Percentiles rank a stretch among this genome's conserved stretches.
Conservation (phyloP, 306 rosid genomes). For the Trichosanthes truncata region DNA sequence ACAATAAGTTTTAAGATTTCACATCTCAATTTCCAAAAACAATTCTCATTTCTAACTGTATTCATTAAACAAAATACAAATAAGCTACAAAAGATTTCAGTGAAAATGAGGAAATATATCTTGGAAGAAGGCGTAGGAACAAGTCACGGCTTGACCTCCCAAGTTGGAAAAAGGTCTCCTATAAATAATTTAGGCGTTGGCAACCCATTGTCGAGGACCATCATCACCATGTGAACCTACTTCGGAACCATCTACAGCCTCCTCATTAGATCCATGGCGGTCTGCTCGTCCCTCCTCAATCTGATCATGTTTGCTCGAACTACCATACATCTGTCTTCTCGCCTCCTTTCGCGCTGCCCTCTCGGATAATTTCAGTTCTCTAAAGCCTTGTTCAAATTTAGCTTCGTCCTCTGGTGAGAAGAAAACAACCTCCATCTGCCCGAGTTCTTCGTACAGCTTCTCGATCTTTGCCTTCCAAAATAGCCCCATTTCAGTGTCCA, state of each 20-base stretch:
- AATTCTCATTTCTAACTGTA: neutral
- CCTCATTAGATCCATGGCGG: constrained; percentile 21
- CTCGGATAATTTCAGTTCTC: constrained; percentile 53
- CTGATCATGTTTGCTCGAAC: constrained; percentile 34
- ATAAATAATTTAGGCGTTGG: constrained; percentile 16
- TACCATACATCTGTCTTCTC: constrained; percentile 38
- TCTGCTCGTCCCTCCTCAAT: constrained; percentile 20
- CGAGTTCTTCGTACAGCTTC: constrained; percentile 71
- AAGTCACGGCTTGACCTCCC: neutral
- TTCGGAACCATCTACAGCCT: constrained; percentile 7
- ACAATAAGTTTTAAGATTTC: neutral
- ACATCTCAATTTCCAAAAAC: neutral
- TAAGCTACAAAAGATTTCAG: neutral
- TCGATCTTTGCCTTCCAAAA: constrained; percentile 88
- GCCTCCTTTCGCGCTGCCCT: constrained; percentile 49
- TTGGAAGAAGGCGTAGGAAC: neutral
- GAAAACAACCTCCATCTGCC: constrained; percentile 59
- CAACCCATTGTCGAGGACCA: constrained; percentile 28
- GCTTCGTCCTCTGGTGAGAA: constrained; percentile 62
- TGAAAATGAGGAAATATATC: neutral
- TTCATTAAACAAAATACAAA: neutral
- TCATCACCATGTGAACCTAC: constrained; percentile 21
- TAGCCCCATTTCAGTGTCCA: constrained; percentile 90
- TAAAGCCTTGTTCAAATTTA: constrained; percentile 51
- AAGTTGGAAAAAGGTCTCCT: neutral